Conservation (phyloP, 805 yeast genomes). For the Schwanniomyces polymorphus region DNA sequence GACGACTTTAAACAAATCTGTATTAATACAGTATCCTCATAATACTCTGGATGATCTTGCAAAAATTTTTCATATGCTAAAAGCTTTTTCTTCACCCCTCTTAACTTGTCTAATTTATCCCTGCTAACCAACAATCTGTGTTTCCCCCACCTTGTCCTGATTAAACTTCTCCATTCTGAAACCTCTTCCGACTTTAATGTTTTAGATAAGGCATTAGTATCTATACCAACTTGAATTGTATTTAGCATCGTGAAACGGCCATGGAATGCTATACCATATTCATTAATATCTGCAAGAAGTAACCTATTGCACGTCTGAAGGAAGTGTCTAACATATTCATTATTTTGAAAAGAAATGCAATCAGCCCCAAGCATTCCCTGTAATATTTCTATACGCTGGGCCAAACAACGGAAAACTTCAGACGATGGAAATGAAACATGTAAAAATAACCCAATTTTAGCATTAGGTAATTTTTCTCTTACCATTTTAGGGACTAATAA, state of each 20-base stretch:
- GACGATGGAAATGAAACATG: conserved; percentile 95
- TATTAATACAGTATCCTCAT: conserved; percentile 70
- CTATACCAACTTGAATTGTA: conserved; percentile 77
- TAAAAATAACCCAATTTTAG: conserved; percentile 86
- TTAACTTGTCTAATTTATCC: conserved; percentile 82
- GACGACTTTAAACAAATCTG: conserved; percentile 72
- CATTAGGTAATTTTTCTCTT: conserved; percentile 71
- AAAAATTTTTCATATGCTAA: conserved; percentile 83
- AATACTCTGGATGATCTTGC: conserved; percentile 66
- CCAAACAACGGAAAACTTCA: conserved; percentile 92
- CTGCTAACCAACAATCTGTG: conserved; percentile 78
- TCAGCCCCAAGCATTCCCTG: conserved; percentile 89
- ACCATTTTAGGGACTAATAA: conserved; percentile 85
- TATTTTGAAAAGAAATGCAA: conserved; percentile 84
- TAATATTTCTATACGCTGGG: conserved; percentile 75
- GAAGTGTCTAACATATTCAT: conserved; percentile 92
- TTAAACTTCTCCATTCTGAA: conserved; percentile 62
- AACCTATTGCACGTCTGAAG: conserved; percentile 85
- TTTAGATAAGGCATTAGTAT: conserved; percentile 54
- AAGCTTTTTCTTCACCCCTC: conserved; percentile 87
- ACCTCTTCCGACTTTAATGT: conserved; percentile 53
- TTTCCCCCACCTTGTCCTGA: conserved; percentile 75
- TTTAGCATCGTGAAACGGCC: conserved; percentile 58
- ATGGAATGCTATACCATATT: conserved; percentile 57
- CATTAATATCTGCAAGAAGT: conserved; percentile 77